A percentile compares a stretch with the other conserved stretches of the same genome.
These are phyloP conservation scores for Aspergillus avenaceus DNA, from an alignment of 495 filamentous ascomycete species.

Conservation along the genomic window DNA sequence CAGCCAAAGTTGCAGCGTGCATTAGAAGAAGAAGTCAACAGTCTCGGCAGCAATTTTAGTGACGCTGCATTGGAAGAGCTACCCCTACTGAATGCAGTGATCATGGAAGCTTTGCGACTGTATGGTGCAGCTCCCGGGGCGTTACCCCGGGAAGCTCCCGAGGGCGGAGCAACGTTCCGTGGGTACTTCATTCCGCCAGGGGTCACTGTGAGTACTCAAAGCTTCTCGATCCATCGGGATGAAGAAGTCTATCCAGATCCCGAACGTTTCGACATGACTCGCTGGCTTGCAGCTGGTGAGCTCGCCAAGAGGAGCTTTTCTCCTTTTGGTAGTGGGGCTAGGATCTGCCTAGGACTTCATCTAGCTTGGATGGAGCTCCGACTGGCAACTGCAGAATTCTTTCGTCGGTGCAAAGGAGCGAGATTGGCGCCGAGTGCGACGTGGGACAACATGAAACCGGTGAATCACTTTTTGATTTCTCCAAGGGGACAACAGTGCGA, in stretches of 20 bases:
- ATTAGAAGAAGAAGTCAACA: constrained; percentile 20
- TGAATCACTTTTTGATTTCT: constrained; percentile 14
- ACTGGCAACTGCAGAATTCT: constrained; percentile 14
- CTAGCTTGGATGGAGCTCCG: constrained; percentile 18
- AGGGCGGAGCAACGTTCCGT: constrained; percentile 15
- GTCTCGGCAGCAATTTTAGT: constrained; percentile 8
- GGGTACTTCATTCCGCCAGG: constrained; percentile 18
- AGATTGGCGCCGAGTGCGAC: constrained; percentile 7
- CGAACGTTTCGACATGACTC: constrained; percentile 14
- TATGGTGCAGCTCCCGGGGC: constrained; percentile 41
- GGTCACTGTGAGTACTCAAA: constrained; percentile 17
- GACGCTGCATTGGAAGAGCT: constrained; percentile 30
- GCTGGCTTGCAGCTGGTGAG: constrained; percentile 12
- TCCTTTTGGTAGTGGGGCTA: constrained; percentile 16
- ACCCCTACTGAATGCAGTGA: constrained; percentile 42
- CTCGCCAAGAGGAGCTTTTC: constrained; percentile 5
- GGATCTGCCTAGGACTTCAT: constrained; percentile 17
- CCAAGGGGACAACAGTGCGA: constrained; percentile 11
- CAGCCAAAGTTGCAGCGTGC: constrained; percentile 16
- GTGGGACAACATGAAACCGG: constrained; percentile 10
- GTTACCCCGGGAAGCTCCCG: constrained; percentile 22
- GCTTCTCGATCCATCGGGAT: constrained; percentile 21
- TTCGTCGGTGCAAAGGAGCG: constrained; percentile 7
- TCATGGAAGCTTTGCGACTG: constrained; percentile 50
- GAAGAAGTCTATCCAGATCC: constrained; percentile 16